Evolutionary conservation across 208 protist genomes (phyloP).

Genomic region (Strigomonas culicis): DNA sequence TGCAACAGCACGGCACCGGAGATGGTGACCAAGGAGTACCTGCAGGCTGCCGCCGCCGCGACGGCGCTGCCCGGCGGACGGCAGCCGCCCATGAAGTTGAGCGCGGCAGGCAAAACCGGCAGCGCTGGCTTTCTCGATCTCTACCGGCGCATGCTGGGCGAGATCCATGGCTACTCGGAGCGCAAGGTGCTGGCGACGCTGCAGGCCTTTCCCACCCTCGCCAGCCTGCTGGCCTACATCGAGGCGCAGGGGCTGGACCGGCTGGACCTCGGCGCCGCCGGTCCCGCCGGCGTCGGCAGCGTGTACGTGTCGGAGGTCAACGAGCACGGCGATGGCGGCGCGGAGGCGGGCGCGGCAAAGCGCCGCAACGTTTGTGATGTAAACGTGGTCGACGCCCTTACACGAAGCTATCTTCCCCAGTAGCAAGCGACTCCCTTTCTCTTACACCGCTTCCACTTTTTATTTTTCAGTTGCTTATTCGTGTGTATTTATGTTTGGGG

Average conservation of each 20-base stretch:
- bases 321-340: not conserved
- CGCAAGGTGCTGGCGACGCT: not conserved
- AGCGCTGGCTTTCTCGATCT: not conserved
- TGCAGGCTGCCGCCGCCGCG: not conserved
- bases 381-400: not conserved
- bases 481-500: too few relatives aligned
- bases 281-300: too few relatives aligned
- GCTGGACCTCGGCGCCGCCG: too few relatives aligned
- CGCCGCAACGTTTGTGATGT: not conserved
- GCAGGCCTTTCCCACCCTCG: not conserved
- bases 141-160: not conserved
- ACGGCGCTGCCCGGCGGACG: too few relatives aligned
- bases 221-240: not conserved
- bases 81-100: too few relatives aligned
- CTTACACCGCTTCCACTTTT: too few relatives aligned
- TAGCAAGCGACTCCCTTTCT: too few relatives aligned
- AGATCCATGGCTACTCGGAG: conserved; percentile 3
- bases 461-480: not conserved
- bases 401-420: not conserved
- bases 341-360: not conserved
- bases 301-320: too few relatives aligned
- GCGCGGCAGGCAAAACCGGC: too few relatives aligned
- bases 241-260: not conserved
- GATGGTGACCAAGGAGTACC: too few relatives aligned
- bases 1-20: too few relatives aligned